These are phyloP conservation scores for Anastatica hierochuntica DNA, from an alignment of 345 rosid species.

Conservation along the genomic window DNA sequence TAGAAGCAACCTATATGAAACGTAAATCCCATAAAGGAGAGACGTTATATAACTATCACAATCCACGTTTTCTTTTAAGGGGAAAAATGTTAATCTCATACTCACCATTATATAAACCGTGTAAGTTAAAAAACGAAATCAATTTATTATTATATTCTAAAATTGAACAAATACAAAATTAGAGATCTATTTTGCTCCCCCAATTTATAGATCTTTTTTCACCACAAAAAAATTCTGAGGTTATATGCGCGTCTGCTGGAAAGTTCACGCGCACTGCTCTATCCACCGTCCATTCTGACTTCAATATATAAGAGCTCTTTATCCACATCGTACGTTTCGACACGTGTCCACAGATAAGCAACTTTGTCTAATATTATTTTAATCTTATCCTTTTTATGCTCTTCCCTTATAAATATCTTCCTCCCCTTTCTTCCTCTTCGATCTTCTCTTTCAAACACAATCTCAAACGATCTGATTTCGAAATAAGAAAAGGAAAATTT, in stretches of 20 bases:
- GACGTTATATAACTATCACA: neutral
- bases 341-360: slow-evolving; percentile 28
- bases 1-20: neutral
- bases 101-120: slow-evolving; percentile 2
- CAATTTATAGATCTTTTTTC: neutral
- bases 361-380: neutral
- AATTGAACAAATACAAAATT: neutral
- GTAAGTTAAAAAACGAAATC: neutral
- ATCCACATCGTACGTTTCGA: neutral
- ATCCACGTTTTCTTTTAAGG: slow-evolving; percentile 12
- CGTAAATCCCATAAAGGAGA: neutral
- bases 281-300: slow-evolving; percentile 42
- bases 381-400: slow-evolving; percentile 28
- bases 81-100: neutral
- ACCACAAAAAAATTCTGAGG: slow-evolving; percentile 23
- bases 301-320: slow-evolving; percentile 17
- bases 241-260: slow-evolving; percentile 18
- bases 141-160: too few relatives aligned
- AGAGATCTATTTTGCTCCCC: neutral
- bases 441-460: neutral
- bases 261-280: slow-evolving; percentile 29
- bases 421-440: neutral
- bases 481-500: too few relatives aligned
- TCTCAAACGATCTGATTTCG: neutral
- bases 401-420: slow-evolving; percentile 19